These are phyloP conservation scores for Solanum boliviense DNA, from an alignment of 257 asterid genomes.

Conservation along the genomic window DNA sequence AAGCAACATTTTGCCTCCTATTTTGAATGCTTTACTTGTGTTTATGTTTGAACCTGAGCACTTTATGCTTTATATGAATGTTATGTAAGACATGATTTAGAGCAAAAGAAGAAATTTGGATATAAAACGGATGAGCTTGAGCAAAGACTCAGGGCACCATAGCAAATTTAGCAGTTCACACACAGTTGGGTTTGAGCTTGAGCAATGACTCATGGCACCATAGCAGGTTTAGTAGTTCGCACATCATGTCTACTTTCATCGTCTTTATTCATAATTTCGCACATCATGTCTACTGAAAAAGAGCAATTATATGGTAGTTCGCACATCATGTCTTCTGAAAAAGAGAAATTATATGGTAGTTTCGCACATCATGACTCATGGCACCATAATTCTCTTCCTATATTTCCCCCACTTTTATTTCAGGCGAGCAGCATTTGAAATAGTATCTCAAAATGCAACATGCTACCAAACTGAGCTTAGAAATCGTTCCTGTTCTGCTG, in stretches of 20 bases:
- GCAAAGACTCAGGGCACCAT: neutral
- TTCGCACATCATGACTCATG: no score
- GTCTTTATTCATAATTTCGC: neutral
- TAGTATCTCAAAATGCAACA: neutral
- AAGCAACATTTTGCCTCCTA: neutral
- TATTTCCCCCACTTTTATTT: neutral
- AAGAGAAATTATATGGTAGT: no score
- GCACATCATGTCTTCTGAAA: no score
- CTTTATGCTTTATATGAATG: neutral
- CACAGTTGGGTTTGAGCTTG: neutral
- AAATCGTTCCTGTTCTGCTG: neutral
- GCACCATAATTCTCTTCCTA: no score
- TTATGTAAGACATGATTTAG: neutral
- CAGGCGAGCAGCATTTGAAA: neutral
- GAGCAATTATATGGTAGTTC: no score
- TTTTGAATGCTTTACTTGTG: neutral
- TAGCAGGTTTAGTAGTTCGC: neutral
- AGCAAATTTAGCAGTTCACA: neutral
- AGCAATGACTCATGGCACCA: neutral
- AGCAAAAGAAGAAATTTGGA: neutral
- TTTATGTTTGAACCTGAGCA: neutral
- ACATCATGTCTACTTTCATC: neutral
- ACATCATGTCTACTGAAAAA: no score
- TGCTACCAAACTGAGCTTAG: neutral
- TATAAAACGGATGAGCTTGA: neutral